A percentile compares a stretch with the other conserved stretches of the same genome.
Evolutionary conservation across 352 stramenopile species (phyloP).

Genomic region (Globisporangium perplexum): DNA sequence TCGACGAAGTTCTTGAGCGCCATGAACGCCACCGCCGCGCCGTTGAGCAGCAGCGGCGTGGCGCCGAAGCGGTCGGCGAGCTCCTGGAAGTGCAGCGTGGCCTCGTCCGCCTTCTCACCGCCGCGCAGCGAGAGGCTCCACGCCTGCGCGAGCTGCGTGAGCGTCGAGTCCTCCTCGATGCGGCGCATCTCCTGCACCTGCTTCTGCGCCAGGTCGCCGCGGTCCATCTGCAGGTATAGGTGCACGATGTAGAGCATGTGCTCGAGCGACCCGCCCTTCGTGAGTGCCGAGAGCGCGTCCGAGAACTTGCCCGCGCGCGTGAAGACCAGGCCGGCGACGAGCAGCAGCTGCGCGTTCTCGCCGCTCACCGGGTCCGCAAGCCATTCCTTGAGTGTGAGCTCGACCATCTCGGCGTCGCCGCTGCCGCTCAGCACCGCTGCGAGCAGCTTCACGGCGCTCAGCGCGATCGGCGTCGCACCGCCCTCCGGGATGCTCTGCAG

Average conservation of each 20-base stretch:
- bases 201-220: constrained; percentile 90
- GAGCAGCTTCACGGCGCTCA: constrained; percentile 85
- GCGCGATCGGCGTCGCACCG: constrained; percentile 56
- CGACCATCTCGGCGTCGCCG: constrained; percentile 82
- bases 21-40: constrained; percentile 90
- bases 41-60: constrained; percentile 90
- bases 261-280: constrained; percentile 89
- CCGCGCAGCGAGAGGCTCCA: constrained; percentile 87
- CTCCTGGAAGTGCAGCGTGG: constrained; percentile 90
- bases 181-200: constrained; percentile 86
- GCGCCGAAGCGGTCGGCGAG: constrained; percentile 94
- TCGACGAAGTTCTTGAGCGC: constrained; percentile 87
- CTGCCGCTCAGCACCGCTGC: constrained; percentile 74
- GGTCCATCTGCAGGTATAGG: constrained; percentile 92
- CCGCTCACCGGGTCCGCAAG: constrained; percentile 69
- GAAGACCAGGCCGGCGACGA: constrained; percentile 94
- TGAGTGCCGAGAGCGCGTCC: constrained; percentile 92
- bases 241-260: constrained; percentile 87
- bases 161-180: constrained; percentile 95
- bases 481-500: constrained; percentile 78
- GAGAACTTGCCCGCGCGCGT: constrained; percentile 89
- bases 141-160: constrained; percentile 91
- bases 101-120: constrained; percentile 83
- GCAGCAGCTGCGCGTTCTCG: constrained; percentile 89
- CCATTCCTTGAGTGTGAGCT: constrained; percentile 90